Percentiles rank a stretch among this genome's conserved stretches.
phyloP scores from a whole-genome alignment of 441 rosid species.

The Corymbia citriodora region DNA sequence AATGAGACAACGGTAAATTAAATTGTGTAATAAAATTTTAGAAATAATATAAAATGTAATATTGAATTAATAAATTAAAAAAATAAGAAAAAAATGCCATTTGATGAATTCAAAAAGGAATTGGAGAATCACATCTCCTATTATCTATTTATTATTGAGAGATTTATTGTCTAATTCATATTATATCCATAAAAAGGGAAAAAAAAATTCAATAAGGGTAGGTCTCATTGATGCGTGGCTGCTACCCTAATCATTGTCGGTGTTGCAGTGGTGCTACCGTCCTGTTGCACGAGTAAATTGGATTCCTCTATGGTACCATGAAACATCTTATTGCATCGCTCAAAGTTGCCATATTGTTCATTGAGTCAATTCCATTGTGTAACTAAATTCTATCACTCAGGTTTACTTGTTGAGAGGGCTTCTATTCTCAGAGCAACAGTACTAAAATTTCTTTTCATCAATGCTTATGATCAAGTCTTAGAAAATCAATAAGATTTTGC shows the following conservation, averaged over 20 bases:
- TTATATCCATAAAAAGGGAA: too few species aligned
- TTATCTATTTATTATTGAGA: not conserved
- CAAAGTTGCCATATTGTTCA: fast-evolving
- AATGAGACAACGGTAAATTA: not conserved
- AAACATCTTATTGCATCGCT: fast-evolving
- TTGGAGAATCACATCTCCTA: too few species aligned
- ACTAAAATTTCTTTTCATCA: too few species aligned
- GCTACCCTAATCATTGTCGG: not conserved
- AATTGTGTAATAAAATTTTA: not conserved
- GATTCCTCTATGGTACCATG: not conserved
- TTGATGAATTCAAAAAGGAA: not conserved
- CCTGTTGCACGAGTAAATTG: fast-evolving
- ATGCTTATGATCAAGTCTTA: not conserved
- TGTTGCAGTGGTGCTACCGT: not conserved
- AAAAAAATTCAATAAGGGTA: too few species aligned
- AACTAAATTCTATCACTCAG: too few species aligned
- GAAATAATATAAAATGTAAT: not conserved
- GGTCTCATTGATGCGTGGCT: fast-evolving
- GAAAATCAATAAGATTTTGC: not conserved
- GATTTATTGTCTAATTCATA: not conserved
- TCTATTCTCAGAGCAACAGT: not conserved
- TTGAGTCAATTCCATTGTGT: fast-evolving
- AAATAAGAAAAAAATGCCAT: not conserved
- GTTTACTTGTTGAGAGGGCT: not conserved
- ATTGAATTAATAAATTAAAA: not conserved